A percentile compares a stretch with the other conserved stretches of the same genome.
phyloP scores from a whole-genome alignment of 768 basidiomycete genomes.

The Tricholoma saponaceum region DNA sequence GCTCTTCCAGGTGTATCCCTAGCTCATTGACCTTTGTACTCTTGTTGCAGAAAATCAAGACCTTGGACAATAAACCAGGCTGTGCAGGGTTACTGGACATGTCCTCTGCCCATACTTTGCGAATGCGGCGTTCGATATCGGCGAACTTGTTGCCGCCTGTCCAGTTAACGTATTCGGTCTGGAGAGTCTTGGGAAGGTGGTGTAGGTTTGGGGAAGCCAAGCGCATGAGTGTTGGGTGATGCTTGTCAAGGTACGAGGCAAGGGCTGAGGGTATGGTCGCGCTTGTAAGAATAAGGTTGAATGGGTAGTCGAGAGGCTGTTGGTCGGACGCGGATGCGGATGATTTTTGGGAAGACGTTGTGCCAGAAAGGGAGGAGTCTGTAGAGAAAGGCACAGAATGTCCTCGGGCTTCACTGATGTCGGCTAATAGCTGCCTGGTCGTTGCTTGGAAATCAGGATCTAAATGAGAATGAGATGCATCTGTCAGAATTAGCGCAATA shows the following conservation, averaged over 20 bases:
- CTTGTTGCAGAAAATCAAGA: constrained; percentile 84
- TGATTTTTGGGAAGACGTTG: constrained; percentile 13
- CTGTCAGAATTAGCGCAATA: neutral
- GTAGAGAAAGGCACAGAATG: constrained; percentile 32
- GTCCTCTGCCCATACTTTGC: constrained; percentile 73
- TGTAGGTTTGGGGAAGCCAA: constrained; percentile 81
- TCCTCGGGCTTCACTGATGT: constrained; percentile 64
- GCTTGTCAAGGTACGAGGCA: constrained; percentile 53
- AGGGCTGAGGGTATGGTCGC: constrained; percentile 86
- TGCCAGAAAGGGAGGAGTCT: constrained; percentile 13
- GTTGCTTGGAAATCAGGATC: constrained; percentile 81
- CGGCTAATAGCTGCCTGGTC: constrained; percentile 65
- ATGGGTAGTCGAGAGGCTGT: constrained; percentile 55
- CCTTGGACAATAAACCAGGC: constrained; percentile 45
- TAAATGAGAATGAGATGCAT: constrained; percentile 26
- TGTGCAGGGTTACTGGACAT: constrained; percentile 22
- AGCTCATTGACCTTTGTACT: constrained; percentile 63
- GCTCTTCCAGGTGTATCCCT: constrained; percentile 50
- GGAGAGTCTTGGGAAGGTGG: constrained; percentile 64
- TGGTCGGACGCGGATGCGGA: constrained; percentile 6
- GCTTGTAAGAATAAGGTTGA: constrained; percentile 77
- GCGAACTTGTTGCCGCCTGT: constrained; percentile 77
- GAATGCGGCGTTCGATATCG: constrained; percentile 73
- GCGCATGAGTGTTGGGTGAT: constrained; percentile 64
- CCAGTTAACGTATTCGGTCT: constrained; percentile 71